These are phyloP conservation scores for Lachancea sp. DNA, from an alignment of 805 yeast genomes.

Conservation along the genomic window DNA sequence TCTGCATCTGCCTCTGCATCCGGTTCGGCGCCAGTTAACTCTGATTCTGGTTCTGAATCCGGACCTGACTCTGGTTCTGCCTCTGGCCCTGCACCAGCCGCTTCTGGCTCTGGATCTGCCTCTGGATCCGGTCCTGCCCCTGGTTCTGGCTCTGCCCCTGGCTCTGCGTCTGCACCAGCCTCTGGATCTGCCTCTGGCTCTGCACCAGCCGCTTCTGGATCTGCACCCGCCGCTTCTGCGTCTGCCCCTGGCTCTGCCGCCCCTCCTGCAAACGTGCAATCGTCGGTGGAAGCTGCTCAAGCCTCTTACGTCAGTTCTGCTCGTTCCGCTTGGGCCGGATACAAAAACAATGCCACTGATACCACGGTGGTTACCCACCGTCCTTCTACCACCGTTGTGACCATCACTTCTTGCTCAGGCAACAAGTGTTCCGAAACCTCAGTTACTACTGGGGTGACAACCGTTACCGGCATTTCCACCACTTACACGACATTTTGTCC, in stretches of 20 bases:
- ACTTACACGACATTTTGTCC: constrained; percentile 9
- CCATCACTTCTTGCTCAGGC: constrained; percentile 4
- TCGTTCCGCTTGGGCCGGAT: not conserved
- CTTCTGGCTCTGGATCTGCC: no score
- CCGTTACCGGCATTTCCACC: constrained; percentile 1
- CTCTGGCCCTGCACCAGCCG: no score
- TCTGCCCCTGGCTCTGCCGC: no score
- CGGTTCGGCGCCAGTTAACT: no score
- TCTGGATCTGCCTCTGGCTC: no score
- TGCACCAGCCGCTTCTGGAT: no score
- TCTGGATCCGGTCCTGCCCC: no score
- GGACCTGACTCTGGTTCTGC: no score
- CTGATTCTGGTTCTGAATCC: no score
- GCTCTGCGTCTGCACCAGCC: not conserved
- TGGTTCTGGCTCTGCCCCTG: not conserved
- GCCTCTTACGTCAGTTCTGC: not conserved
- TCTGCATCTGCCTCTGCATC: no score
- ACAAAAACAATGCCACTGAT: not conserved
- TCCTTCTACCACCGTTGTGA: constrained; percentile 7
- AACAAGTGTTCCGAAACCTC: constrained; percentile 8
- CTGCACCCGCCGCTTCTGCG: no score
- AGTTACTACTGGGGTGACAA: constrained; percentile 10
- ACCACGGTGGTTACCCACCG: not conserved
- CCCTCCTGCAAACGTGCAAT: not conserved
- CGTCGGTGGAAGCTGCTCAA: not conserved